Evolutionary conservation across 176 grass and related monocot species (phyloP).

Genomic region (Panicum miliaceum): DNA sequence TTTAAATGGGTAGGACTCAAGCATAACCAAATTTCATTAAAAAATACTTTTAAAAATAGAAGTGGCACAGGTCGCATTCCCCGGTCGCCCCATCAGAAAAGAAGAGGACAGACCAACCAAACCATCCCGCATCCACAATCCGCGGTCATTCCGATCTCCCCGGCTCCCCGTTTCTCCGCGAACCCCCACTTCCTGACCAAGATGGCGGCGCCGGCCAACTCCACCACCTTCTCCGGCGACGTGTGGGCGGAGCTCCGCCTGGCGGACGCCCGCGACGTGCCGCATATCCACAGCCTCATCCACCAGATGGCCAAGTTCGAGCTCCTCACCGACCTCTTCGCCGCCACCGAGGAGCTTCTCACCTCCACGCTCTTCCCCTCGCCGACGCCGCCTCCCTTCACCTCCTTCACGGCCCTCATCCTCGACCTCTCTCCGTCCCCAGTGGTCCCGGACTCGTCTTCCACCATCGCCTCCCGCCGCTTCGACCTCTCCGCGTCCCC

Average conservation of each 20-base stretch:
- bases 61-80: not conserved
- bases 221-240: constrained; percentile 44
- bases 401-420: constrained; percentile 69
- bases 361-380: constrained; percentile 64
- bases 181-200: constrained; percentile 11
- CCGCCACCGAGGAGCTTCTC: constrained; percentile 61
- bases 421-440: constrained; percentile 57
- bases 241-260: constrained; percentile 84
- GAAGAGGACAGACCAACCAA: not conserved
- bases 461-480: constrained; percentile 43
- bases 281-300: constrained; percentile 78
- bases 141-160: not conserved
- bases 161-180: not conserved
- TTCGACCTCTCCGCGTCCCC: constrained; percentile 52
- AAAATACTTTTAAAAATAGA: not conserved
- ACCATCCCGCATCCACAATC: not conserved
- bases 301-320: constrained; percentile 93
- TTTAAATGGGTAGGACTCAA: not conserved
- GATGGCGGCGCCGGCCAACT: constrained; percentile 55
- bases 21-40: no score
- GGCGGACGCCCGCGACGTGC: constrained; percentile 68
- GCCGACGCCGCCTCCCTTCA: constrained; percentile 52
- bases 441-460: constrained; percentile 10
- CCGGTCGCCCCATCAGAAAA: not conserved
- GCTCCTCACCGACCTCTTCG: constrained; percentile 85